Evolutionary conservation across 306 rosid genomes (phyloP).

Genomic region (Rosa rugosa): DNA sequence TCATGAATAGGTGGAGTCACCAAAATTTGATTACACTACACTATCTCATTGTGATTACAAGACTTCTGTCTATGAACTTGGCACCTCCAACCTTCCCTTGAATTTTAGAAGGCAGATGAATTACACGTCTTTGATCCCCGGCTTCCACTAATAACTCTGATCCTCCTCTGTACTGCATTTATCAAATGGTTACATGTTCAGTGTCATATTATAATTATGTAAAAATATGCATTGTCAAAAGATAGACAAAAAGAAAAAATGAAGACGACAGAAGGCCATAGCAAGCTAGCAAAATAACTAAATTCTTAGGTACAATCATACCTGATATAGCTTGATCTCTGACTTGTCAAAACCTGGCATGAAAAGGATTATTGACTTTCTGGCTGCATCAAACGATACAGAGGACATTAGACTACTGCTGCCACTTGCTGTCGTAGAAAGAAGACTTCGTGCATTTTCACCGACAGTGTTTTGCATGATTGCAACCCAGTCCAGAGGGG

Average conservation of each 20-base stretch:
- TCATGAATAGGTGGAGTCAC: conserved; percentile 2
- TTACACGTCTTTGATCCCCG: conserved; percentile 94
- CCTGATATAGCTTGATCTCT: conserved; percentile 92
- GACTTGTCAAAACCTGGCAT: conserved; percentile 96
- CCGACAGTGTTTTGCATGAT: conserved; percentile 37
- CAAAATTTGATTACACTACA: conserved; percentile 21
- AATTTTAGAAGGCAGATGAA: conserved; percentile 65
- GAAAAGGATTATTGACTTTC: conserved; percentile 71
- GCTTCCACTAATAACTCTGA: conserved; percentile 96
- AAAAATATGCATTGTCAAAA: conserved; percentile 13
- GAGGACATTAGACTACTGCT: conserved; percentile 36
- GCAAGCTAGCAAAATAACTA: neutral
- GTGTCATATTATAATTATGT: neutral
- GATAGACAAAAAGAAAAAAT: neutral
- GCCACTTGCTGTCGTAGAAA: conserved; percentile 45
- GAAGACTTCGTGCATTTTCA: conserved; percentile 57
- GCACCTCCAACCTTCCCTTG: conserved; percentile 97
- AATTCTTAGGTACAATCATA: conserved; percentile 27
- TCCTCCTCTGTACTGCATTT: conserved; percentile 87
- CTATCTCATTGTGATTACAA: conserved; percentile 68
- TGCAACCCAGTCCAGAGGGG: conserved; percentile 54
- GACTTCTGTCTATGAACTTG: conserved; percentile 75
- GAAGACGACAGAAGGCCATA: neutral
- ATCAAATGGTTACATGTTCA: conserved; percentile 16
- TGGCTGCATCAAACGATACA: conserved; percentile 61